Conservation (phyloP, 805 yeast genomes). For the Saccharomyces eubayanus region DNA sequence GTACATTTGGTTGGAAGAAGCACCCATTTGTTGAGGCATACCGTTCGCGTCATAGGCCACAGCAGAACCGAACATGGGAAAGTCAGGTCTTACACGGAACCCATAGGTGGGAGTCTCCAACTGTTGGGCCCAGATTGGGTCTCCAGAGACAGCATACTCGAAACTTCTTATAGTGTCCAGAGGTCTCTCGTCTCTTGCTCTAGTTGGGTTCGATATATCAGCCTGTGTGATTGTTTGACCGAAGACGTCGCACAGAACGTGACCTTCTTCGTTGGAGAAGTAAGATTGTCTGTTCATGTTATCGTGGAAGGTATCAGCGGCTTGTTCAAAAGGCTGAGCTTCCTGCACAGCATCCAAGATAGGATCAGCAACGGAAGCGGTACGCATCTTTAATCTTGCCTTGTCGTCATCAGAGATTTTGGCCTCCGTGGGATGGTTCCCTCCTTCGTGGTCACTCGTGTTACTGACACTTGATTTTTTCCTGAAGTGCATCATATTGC, state of each 20-base stretch:
- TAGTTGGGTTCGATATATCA: slow-evolving; percentile 87
- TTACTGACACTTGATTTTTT: slow-evolving; percentile 27
- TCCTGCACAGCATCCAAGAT: slow-evolving; percentile 87
- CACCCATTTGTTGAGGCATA: slow-evolving; percentile 15
- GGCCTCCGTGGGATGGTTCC: slow-evolving; percentile 27
- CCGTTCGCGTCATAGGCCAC: slow-evolving; percentile 17
- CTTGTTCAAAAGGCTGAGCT: slow-evolving; percentile 87
- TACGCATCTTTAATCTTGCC: slow-evolving; percentile 50
- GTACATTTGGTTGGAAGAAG: slow-evolving; percentile 21
- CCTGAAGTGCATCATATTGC: slow-evolving; percentile 40
- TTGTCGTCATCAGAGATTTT: slow-evolving; percentile 45
- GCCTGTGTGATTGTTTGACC: slow-evolving; percentile 73
- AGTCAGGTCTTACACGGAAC: slow-evolving; percentile 75
- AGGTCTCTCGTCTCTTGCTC: slow-evolving; percentile 92
- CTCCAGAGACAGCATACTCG: slow-evolving; percentile 84
- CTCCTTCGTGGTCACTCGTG: slow-evolving; percentile 25
- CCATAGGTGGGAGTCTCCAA: slow-evolving; percentile 74
- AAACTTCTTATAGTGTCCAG: slow-evolving; percentile 89
- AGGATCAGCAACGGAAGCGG: slow-evolving; percentile 79
- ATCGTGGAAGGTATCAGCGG: slow-evolving; percentile 32
- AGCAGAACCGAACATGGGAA: slow-evolving; percentile 35
- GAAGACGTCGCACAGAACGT: slow-evolving; percentile 60
- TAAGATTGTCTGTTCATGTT: slow-evolving; percentile 34
- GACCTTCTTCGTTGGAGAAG: slow-evolving; percentile 34
- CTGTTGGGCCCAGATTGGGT: slow-evolving; percentile 65